Evolutionary conservation across 805 yeast species (phyloP), one percentile per base, ranked within the genome.

Genomic region (Wickerhamiella qilinensis): DNA sequence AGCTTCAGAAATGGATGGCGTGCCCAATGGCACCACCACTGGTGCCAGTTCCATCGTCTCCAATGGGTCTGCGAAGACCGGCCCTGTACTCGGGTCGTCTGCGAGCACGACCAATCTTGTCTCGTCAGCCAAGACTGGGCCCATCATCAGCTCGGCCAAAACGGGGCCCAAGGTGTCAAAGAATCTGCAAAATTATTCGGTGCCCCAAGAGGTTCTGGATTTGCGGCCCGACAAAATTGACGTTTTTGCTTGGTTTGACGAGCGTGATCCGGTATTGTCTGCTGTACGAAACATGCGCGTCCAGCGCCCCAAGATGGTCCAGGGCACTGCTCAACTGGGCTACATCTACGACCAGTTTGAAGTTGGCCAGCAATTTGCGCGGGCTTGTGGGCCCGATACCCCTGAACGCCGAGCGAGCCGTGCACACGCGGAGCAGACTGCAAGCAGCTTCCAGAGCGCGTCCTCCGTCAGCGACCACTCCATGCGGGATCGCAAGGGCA

Each of bases 301-400:
- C 32, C 68, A 64, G 46, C 47, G 68, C 27, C 54, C 58, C 30
- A 56, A 57, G 22, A 63, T 64, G 67, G 68, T 63, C 8, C 66
- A 63, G 47, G 59, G 56, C n/a, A 37, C 48, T 27, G 45, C 45
- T 28, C 68, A 63, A 43, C 55, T 51, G 38, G 49, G 48, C 18
- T 63, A 62, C 44, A 52, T 63, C 5, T 60, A 64, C 43, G 52
- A 50, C 36, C 56, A 55, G 43, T 43, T 56, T 36, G 54, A 50
- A 42, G 45, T 49, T 21, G 49, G 47, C 24, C 46, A 41, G 40
- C 54, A 50, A 43, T 44, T 50, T 14, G 47, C 51, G 11, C 12
- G 33, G 7, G 19, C 36, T 5, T 25, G 15, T 15, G 36, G 39
- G 22, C 27, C 39, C 12, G 36, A 35, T 20, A 30, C 38, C 24